phyloP scores from a whole-genome alignment of 441 rosid genomes.

The Capsella rubella region DNA sequence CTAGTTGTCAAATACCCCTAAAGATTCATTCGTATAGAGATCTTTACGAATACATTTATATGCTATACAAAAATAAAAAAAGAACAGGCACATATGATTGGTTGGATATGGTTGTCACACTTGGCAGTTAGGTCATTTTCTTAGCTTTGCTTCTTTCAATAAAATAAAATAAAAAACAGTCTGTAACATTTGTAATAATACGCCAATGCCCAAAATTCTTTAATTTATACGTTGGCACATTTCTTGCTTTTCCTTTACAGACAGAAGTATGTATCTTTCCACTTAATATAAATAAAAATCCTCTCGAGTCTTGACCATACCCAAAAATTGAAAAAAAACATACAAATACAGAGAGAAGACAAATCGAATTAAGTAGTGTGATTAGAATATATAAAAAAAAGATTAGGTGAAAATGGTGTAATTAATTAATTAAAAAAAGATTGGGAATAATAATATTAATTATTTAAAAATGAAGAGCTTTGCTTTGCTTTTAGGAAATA shows the following conservation, averaged over 20 bases:
- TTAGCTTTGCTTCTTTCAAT: conserved; percentile 6
- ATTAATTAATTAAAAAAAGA: not conserved
- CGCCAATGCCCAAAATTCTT: conserved; percentile 2
- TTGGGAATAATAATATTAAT: not conserved
- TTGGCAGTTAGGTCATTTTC: conserved; percentile 45
- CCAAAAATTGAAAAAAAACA: not conserved
- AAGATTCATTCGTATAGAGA: conserved; percentile 28
- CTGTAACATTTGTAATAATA: conserved; percentile 23
- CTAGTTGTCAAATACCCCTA: not conserved
- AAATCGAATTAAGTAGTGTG: conserved; percentile 3
- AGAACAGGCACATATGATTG: conserved; percentile 33
- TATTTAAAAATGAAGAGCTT: conserved; percentile 8
- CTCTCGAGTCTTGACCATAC: not conserved
- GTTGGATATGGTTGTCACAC: conserved; percentile 46
- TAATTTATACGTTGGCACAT: conserved; percentile 20
- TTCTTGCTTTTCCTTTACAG: conserved; percentile 38
- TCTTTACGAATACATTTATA: conserved; percentile 8
- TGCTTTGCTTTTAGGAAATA: conserved; percentile 15
- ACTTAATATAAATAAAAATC: conserved; percentile 1
- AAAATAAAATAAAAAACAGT: conserved; percentile 4
- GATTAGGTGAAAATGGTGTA: conserved; percentile 34
- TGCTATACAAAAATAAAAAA: conserved; percentile 13
- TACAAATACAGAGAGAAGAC: not conserved
- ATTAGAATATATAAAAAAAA: not conserved
- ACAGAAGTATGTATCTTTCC: conserved; percentile 11